A percentile compares a stretch with the other conserved stretches of the same genome.
Evolutionary conservation across 2,329 filamentous ascomycete species (phyloP).

Genomic region (Pseudogymnoascus sp.): DNA sequence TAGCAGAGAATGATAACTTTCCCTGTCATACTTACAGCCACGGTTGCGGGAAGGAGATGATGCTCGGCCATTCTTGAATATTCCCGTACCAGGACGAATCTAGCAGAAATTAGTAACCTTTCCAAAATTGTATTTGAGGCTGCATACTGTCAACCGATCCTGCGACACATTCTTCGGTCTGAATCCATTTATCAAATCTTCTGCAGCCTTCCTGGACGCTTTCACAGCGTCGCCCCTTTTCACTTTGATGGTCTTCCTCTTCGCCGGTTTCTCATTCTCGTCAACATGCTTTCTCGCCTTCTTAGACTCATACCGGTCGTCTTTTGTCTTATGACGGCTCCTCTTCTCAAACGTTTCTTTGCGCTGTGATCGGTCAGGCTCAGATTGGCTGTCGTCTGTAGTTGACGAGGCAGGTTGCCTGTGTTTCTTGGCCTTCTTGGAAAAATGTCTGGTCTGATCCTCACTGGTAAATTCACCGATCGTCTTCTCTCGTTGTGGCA

Average conservation of each 20-base stretch:
- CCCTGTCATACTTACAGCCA: conserved; percentile 28
- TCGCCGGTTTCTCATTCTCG: conserved; percentile 23
- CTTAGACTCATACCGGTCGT: conserved; percentile 45
- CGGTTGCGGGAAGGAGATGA: conserved; percentile 28
- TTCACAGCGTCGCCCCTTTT: conserved; percentile 16
- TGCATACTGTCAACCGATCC: conserved; percentile 43
- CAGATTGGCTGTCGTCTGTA: background rate
- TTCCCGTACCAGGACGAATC: conserved; percentile 33
- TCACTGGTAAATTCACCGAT: background rate
- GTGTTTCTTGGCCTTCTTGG: background rate
- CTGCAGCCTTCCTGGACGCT: conserved; percentile 22
- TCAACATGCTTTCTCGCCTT: conserved; percentile 22
- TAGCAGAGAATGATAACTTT: background rate
- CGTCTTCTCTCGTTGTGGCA: background rate
- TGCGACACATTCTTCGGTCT: conserved; percentile 43
- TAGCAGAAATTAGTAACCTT: conserved; percentile 15
- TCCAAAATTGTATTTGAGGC: background rate
- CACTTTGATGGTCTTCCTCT: background rate
- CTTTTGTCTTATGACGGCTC: conserved; percentile 46
- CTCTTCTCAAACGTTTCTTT: conserved; percentile 33
- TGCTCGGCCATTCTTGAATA: conserved; percentile 38
- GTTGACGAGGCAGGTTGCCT: background rate
- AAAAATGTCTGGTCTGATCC: background rate
- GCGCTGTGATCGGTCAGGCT: background rate
- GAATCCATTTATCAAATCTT: conserved; percentile 47